Percentiles rank a stretch among this genome's conserved stretches.
phyloP scores from a whole-genome alignment of 2,329 filamentous ascomycete species.

The Bertia moriformis region DNA sequence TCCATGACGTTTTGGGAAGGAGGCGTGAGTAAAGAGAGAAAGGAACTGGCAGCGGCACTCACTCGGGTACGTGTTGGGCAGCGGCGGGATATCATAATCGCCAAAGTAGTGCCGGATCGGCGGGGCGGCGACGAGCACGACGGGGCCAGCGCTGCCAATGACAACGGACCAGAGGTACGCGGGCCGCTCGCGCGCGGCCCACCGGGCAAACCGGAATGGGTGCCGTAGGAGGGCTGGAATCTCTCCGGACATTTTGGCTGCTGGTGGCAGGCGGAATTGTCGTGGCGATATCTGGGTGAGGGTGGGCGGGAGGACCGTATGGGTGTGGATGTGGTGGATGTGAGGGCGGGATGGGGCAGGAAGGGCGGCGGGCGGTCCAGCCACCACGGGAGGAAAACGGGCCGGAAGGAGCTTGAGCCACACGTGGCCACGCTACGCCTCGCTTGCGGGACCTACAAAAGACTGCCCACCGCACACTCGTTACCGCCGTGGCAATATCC shows the following conservation, averaged over 20 bases:
- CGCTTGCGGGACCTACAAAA: too few relatives aligned
- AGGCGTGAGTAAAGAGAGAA: neutral
- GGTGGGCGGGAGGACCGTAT: too few relatives aligned
- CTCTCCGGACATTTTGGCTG: constrained; percentile 40
- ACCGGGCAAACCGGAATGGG: constrained; percentile 74
- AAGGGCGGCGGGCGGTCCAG: too few relatives aligned
- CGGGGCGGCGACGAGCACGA: constrained; percentile 56
- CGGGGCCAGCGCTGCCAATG: constrained; percentile 60
- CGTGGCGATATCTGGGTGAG: neutral
- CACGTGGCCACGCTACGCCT: too few relatives aligned
- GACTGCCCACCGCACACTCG: too few relatives aligned
- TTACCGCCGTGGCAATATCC: too few relatives aligned
- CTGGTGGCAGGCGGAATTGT: constrained; percentile 3
- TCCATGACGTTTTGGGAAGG: neutral
- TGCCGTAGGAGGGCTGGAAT: too few relatives aligned
- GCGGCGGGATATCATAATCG: constrained; percentile 54
- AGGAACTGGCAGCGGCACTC: too few relatives aligned
- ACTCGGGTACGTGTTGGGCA: constrained; percentile 91
- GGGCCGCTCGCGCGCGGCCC: constrained; percentile 76
- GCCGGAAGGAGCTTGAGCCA: too few relatives aligned
- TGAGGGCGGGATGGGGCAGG: too few relatives aligned
- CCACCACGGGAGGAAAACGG: too few relatives aligned
- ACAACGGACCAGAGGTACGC: constrained; percentile 79
- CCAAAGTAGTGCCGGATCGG: constrained; percentile 60
- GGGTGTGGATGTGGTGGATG: too few relatives aligned